These are phyloP conservation scores for Ballota nigra DNA, from an alignment of 257 asterid genomes.

Conservation along the genomic window DNA sequence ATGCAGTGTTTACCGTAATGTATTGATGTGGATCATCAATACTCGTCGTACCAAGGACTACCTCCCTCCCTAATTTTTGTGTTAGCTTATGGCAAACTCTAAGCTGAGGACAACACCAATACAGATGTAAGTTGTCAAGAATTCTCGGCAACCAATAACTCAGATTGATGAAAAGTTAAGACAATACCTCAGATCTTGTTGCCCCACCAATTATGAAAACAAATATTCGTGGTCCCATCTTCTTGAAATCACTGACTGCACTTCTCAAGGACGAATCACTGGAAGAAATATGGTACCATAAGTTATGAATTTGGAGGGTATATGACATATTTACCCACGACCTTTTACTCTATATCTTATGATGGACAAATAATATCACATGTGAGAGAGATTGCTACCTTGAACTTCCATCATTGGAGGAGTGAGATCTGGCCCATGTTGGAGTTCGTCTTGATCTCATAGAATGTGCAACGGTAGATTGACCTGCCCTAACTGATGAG, in stretches of 20 bases:
- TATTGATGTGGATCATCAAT: slow-evolving; percentile 75
- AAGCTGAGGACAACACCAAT: slow-evolving; percentile 42
- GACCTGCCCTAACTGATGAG: slow-evolving; percentile 46
- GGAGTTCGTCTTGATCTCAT: slow-evolving; percentile 86
- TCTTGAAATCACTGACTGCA: slow-evolving; percentile 52
- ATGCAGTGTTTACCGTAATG: slow-evolving; percentile 47
- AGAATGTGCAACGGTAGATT: slow-evolving; percentile 48
- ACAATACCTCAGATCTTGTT: slow-evolving; percentile 78
- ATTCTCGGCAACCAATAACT: not conserved
- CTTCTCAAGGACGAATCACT: slow-evolving; percentile 56
- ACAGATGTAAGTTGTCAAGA: not conserved
- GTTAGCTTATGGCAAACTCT: slow-evolving; percentile 85
- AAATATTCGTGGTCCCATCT: slow-evolving; percentile 78
- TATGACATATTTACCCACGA: too few species aligned
- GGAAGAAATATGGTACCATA: slow-evolving; percentile 3
- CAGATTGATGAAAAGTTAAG: not conserved
- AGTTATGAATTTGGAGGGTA: not conserved
- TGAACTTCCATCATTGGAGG: slow-evolving; percentile 69
- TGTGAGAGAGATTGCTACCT: slow-evolving; percentile 39
- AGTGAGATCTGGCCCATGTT: slow-evolving; percentile 68
- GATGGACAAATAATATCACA: too few species aligned
- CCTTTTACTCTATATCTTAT: too few species aligned
- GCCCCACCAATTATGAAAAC: slow-evolving; percentile 89
- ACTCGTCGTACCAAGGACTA: slow-evolving; percentile 77
- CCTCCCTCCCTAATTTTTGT: slow-evolving; percentile 69